These are phyloP conservation scores for Candida gorgasii DNA, from an alignment of 805 yeast genomes.

Conservation along the genomic window DNA sequence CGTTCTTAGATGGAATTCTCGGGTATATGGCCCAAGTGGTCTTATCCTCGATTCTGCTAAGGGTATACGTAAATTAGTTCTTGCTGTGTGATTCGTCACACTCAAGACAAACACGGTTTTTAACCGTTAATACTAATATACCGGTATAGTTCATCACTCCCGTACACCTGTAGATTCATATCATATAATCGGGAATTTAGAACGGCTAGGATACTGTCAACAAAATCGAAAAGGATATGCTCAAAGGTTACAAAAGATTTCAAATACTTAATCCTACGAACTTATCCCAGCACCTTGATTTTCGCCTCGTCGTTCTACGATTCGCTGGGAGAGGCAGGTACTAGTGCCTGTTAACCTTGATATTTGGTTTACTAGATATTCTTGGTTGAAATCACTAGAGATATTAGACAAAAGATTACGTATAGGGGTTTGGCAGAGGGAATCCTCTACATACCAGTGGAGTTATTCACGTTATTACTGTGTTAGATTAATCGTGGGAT, in stretches of 20 bases:
- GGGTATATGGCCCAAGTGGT: no score
- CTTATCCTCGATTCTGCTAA: no score
- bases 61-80: constrained; percentile 3
- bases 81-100: background rate
- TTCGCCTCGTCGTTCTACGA: background rate
- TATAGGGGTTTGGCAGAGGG: constrained; percentile 2
- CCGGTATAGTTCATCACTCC: background rate
- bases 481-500: background rate
- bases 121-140: background rate
- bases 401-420: constrained; percentile 7
- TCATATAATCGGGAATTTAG: background rate
- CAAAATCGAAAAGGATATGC: background rate
- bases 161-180: constrained; percentile 3
- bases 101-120: background rate
- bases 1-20: background rate
- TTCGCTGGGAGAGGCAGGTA: background rate
- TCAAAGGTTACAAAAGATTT: constrained; percentile 1
- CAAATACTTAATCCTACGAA: background rate
- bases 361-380: background rate
- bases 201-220: no score
- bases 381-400: background rate
- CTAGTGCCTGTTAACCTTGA: constrained; percentile 2
- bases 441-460: background rate
- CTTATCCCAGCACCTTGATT: constrained; percentile 2
- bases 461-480: constrained; percentile 5